Percentiles rank a stretch among this genome's conserved stretches.
phyloP scores from a whole-genome alignment of 306 rosid species.

The Ceratonia siliqua region DNA sequence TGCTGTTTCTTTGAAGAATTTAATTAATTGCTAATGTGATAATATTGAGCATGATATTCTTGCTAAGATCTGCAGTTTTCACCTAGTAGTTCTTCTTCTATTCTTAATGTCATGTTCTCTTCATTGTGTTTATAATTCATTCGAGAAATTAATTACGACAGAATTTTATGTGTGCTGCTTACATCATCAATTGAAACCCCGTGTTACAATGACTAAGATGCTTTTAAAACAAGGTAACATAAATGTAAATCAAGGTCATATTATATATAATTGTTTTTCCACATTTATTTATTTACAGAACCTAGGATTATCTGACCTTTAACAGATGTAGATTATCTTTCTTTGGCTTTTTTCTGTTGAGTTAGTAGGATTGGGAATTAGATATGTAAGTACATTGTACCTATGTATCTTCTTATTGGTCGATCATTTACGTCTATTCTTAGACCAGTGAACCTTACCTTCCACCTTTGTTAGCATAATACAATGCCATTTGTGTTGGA shows the following conservation, averaged over 20 bases:
- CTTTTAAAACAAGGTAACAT: not conserved
- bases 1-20: not conserved
- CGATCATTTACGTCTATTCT: not conserved
- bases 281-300: not conserved
- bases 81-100: not conserved
- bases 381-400: not conserved
- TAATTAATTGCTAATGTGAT: not conserved
- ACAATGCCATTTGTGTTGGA: not conserved
- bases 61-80: conserved; percentile 1
- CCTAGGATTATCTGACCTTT: not conserved
- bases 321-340: not conserved
- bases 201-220: conserved; percentile 7
- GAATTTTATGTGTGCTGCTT: not conserved
- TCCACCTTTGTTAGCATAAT: not conserved
- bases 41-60: not conserved
- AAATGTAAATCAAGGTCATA: not conserved
- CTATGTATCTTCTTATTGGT: not conserved
- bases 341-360: not conserved
- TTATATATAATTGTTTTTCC: not conserved
- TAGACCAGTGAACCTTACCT: not conserved
- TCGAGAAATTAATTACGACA: not conserved
- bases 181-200: not conserved
- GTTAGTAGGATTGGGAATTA: not conserved
- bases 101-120: not conserved
- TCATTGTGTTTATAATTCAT: not conserved